Conservation (phyloP, 1,139 yeast genomes). For the Blastobotrys illinoisensis region DNA sequence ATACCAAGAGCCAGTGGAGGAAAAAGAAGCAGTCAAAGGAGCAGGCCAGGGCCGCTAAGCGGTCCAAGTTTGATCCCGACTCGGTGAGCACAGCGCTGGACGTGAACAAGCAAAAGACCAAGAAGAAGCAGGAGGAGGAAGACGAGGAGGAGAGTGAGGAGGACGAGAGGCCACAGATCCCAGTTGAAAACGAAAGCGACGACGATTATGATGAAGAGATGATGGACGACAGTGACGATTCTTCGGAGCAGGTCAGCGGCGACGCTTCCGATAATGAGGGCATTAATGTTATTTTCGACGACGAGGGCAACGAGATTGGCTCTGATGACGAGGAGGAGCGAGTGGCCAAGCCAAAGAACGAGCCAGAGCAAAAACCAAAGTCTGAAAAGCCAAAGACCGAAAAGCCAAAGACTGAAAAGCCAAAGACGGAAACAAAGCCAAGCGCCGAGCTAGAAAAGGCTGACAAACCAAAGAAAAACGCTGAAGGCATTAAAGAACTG, state of each 20-base stretch:
- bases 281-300: conserved; percentile 47
- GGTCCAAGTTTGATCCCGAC: conserved; percentile 73
- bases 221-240: conserved; percentile 32
- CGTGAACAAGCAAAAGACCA: conserved; percentile 39
- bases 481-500: conserved; percentile 49
- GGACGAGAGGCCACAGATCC: not conserved
- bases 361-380: not conserved
- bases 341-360: conserved; percentile 10
- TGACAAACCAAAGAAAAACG: conserved; percentile 11
- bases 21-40: conserved; percentile 63
- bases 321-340: conserved; percentile 9
- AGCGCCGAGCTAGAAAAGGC: conserved; percentile 7
- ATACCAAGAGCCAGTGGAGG: conserved; percentile 82
- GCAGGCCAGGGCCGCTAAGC: conserved; percentile 56
- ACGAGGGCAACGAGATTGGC: conserved; percentile 60
- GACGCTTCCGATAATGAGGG: conserved; percentile 4
- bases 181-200: not conserved
- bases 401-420: not conserved
- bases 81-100: conserved; percentile 59
- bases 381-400: not conserved
- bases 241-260: not conserved
- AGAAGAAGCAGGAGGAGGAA: conserved; percentile 18
- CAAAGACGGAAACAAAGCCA: not conserved
- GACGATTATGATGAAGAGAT: conserved; percentile 37
- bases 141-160: conserved; percentile 32